Conservation (phyloP, 768 basidiomycete genomes). For the Tephrocybe sp. region DNA sequence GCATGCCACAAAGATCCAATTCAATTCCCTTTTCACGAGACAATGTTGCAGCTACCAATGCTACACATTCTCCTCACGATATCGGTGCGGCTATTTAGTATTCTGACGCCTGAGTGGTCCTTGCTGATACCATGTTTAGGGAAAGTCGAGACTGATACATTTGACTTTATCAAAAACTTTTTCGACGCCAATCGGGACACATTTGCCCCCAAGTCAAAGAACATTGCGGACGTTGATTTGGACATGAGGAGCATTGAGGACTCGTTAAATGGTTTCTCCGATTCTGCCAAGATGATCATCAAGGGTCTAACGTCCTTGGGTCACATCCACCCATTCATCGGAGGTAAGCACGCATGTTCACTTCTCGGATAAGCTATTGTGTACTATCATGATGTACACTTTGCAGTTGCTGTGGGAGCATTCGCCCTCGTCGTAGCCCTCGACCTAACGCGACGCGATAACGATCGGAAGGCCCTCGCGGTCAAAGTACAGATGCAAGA, state of each 20-base stretch:
- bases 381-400: neutral
- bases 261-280: constrained; percentile 25
- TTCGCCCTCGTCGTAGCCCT: constrained; percentile 48
- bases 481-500: constrained; percentile 50
- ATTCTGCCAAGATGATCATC: constrained; percentile 27
- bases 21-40: neutral
- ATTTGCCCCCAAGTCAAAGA: constrained; percentile 11
- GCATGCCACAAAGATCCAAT: neutral
- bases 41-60: no score
- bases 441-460: constrained; percentile 46
- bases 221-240: constrained; percentile 11
- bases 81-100: neutral
- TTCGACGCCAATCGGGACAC: constrained; percentile 20
- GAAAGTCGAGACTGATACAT: constrained; percentile 7
- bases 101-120: neutral
- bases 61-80: no score
- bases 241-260: constrained; percentile 27
- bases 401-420: constrained; percentile 43
- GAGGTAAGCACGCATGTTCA: constrained; percentile 24
- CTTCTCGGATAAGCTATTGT: neutral
- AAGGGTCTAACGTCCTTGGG: constrained; percentile 32
- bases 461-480: constrained; percentile 45
- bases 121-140: neutral
- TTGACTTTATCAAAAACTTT: constrained; percentile 21
- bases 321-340: constrained; percentile 36